Evolutionary conservation across 306 rosid genomes (phyloP).

Genomic region (Psophocarpus tetragonolobus): DNA sequence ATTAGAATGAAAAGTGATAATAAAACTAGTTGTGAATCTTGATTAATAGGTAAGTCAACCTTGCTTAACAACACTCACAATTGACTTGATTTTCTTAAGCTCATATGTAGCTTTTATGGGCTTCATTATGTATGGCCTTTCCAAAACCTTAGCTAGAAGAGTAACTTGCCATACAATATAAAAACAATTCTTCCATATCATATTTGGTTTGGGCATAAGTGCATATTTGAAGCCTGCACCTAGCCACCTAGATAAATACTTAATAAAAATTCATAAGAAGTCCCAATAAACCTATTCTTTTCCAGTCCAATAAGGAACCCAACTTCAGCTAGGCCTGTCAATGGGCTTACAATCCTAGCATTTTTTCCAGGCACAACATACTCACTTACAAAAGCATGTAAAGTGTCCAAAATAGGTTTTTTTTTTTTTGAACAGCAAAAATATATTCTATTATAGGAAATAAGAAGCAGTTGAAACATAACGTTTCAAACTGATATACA

Average conservation of each 20-base stretch:
- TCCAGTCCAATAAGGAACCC: constrained; percentile 89
- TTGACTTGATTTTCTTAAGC: neutral
- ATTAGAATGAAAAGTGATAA: neutral
- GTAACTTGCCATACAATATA: neutral
- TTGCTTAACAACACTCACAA: neutral
- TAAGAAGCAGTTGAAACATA: too few relatives aligned
- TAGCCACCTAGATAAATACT: neutral
- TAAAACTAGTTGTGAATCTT: neutral
- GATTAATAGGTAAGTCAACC: constrained; percentile 8
- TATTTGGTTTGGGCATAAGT: neutral
- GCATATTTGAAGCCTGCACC: neutral
- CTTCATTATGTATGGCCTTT: neutral
- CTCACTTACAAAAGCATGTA: constrained; percentile 95
- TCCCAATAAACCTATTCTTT: constrained; percentile 69
- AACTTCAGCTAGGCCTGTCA: constrained; percentile 85
- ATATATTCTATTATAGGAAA: too few relatives aligned
- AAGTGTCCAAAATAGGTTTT: constrained; percentile 25
- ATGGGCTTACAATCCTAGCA: constrained; percentile 79
- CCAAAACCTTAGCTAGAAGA: neutral
- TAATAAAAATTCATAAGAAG: constrained; percentile 3
- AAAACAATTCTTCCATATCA: neutral
- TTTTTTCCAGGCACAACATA: constrained; percentile 83
- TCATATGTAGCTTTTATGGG: neutral
- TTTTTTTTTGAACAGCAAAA: too few relatives aligned
- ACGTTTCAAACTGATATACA: too few relatives aligned